Evolutionary conservation across 306 rosid genomes (phyloP).

Genomic region (Prunus kanzakura): DNA sequence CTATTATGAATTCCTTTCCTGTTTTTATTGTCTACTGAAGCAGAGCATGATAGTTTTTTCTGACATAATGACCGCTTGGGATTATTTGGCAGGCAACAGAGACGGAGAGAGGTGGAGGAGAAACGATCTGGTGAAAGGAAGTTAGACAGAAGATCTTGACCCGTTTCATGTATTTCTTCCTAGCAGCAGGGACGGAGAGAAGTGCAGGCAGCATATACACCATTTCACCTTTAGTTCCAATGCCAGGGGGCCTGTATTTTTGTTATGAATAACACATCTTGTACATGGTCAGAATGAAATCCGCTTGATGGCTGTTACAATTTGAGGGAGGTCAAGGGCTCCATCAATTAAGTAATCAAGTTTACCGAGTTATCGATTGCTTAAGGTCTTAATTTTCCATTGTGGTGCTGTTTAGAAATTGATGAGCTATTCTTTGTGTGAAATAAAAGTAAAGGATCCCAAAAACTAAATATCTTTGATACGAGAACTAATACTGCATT

Average conservation of each 20-base stretch:
- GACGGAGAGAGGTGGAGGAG: slow-evolving; percentile 90
- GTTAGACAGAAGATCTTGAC: slow-evolving; percentile 73
- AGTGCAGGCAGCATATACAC: not conserved
- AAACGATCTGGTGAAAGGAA: slow-evolving; percentile 73
- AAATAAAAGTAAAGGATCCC: too few relatives aligned
- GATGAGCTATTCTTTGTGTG: too few relatives aligned
- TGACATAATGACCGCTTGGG: not conserved
- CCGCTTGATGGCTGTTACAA: not conserved
- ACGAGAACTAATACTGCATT: not conserved
- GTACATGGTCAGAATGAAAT: not conserved
- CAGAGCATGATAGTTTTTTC: not conserved
- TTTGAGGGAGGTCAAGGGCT: not conserved
- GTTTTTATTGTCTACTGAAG: slow-evolving; percentile 9
- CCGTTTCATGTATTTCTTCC: slow-evolving; percentile 10
- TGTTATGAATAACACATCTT: not conserved
- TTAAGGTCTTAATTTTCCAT: not conserved
- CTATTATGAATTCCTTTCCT: not conserved
- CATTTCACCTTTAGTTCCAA: not conserved
- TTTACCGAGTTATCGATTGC: not conserved
- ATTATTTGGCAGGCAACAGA: slow-evolving; percentile 10
- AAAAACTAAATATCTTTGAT: not conserved
- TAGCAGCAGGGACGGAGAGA: not conserved
- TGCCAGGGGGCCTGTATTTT: not conserved
- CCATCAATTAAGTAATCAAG: not conserved
- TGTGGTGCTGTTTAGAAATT: not conserved